Base-by-base conservation (phyloP, 2,329 filamentous ascomycete species). In the Colletotrichum limetticola region DNA sequence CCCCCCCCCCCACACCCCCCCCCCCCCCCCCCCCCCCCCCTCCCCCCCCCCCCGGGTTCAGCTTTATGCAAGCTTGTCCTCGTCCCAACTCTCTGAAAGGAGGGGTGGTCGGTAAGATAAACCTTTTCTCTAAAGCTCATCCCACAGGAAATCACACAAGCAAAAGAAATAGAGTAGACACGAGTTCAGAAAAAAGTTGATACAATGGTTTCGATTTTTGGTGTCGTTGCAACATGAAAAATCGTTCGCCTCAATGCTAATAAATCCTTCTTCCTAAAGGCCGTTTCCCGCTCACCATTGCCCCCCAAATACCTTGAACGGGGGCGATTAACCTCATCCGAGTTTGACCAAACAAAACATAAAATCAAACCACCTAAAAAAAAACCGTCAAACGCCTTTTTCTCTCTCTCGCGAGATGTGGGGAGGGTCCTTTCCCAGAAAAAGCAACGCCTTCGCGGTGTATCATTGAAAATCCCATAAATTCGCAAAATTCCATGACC, bases 361-460 rank as follows among this genome's bases (percentile, higher is more conserved):
- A 3, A 19, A 42, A 42, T 19, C 4, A 26, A 55, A 11, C 24
- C 2, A 7, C 19, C 26, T n/a, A n/a, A 11, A 46, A 24, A 24
- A 63, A 55, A 22, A 12, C n/a, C 12, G 19, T 16, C 24, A 4
- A 60, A 70, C 70, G 70, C 70, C 70, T 32, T n/a, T n/a, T 30
- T 52, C 11, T 16, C n/a, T 53, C 60, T 26, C 52, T 64, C 22
- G 14, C 28, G n/a, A 32, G 28, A 32, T 55, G 42, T 35, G 37
- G 37, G 35, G 19, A 14, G 19, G 14, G 30, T 26, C 60, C 60
- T 26, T 53, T 52, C 2, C n/a, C 28, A 53, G 37, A 42, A 62
- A 72, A 72, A 65, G 42, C 70, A 72, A 72, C 70, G 70, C 70
- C 70, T 61, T 52, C 46, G 70, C 66, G 70, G 70, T 72, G 70